Percentiles rank a stretch among this genome's conserved stretches.
phyloP scores from a whole-genome alignment of 2,329 filamentous ascomycete genomes.

The Diaporthe citrichinensis region DNA sequence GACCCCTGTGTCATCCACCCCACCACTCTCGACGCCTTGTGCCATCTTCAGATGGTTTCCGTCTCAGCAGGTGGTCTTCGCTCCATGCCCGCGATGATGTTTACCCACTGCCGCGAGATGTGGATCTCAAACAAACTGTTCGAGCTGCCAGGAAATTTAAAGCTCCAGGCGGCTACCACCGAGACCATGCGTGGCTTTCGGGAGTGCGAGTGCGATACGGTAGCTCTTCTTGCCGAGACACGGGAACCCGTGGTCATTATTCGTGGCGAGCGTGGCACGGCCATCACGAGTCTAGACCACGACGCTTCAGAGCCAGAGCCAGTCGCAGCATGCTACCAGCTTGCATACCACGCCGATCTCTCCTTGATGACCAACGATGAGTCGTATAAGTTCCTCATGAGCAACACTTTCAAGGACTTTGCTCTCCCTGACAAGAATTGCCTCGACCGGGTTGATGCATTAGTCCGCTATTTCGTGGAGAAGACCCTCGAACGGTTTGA shows the following conservation, averaged over 20 bases:
- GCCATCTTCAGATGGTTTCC: constrained; percentile 23
- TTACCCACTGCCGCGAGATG: constrained; percentile 1
- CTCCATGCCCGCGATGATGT: background rate
- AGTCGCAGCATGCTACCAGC: constrained; percentile 5
- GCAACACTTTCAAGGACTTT: constrained; percentile 1
- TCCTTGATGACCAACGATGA: background rate
- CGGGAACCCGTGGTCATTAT: constrained; percentile 12
- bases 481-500: background rate
- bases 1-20: constrained; percentile 36
- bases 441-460: constrained; percentile 10
- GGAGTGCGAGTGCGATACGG: constrained; percentile 5
- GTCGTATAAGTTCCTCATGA: constrained; percentile 15
- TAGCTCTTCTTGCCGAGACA: background rate
- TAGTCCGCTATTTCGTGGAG: background rate
- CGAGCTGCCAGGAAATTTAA: constrained; percentile 17
- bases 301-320: background rate
- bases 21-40: constrained; percentile 24
- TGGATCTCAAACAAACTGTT: constrained; percentile 14
- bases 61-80: constrained; percentile 6
- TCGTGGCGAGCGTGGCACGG: constrained; percentile 23
- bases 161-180: background rate
- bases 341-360: background rate
- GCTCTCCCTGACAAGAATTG: constrained; percentile 1
- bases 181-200: background rate
- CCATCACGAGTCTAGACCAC: constrained; percentile 16